Conservation (phyloP, 2,329 filamentous ascomycete species). For the Alternaria infectoria region DNA sequence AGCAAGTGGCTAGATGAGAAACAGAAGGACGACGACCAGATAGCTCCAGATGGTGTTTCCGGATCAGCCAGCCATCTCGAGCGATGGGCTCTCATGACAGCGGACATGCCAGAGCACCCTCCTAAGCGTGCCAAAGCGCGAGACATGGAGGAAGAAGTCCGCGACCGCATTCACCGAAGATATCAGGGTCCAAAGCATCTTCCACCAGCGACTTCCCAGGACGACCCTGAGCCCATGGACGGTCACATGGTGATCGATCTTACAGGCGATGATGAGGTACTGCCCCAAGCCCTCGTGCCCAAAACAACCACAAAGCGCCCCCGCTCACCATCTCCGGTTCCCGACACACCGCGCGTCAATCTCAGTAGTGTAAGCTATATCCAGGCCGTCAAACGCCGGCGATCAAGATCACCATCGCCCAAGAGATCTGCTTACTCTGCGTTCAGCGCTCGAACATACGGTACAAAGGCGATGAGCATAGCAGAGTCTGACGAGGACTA, state of each 20-base stretch:
- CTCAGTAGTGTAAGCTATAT: constrained; percentile 1
- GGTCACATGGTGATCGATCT: background rate
- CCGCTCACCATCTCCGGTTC: background rate
- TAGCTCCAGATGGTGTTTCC: constrained; percentile 9
- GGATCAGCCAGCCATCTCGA: constrained; percentile 9
- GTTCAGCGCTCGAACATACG: background rate
- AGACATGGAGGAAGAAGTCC: constrained; percentile 1
- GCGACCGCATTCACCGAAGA: constrained; percentile 8
- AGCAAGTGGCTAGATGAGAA: constrained; percentile 2
- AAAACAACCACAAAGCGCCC: background rate
- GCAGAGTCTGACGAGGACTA: background rate
- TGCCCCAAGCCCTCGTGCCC: background rate
- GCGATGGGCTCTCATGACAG: constrained; percentile 15
- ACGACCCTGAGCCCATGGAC: background rate
- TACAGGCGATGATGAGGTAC: background rate
- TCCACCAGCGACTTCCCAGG: background rate
- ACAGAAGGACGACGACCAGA: constrained; percentile 15
- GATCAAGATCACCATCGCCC: constrained; percentile 1
- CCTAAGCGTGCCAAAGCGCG: background rate
- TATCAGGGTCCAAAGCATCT: background rate
- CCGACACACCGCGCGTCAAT: background rate
- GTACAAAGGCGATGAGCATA: background rate
- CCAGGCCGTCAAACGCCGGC: background rate
- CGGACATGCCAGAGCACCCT: constrained; percentile 2
- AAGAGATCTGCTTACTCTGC: background rate